phyloP scores from a whole-genome alignment of 139 green algal genomes.

The Zygnema cylindricum region DNA sequence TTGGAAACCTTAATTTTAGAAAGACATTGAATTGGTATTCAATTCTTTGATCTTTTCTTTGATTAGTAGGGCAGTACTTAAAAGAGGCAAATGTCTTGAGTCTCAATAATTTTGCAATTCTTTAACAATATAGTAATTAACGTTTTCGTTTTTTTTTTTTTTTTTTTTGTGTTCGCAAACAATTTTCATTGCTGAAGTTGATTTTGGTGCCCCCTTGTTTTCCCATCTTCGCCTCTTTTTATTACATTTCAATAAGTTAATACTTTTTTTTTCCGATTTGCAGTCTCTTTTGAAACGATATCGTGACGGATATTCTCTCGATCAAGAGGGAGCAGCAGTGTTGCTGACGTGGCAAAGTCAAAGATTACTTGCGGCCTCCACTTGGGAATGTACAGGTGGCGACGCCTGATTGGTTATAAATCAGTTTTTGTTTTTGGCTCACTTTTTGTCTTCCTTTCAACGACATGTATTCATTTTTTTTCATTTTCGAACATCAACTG shows the following conservation, averaged over 20 bases:
- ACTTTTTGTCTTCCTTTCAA: neutral
- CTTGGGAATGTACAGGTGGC: conserved; percentile 15
- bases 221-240: neutral
- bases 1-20: too few relatives aligned
- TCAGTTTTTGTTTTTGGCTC: neutral
- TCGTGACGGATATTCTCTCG: conserved; percentile 20
- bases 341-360: conserved; percentile 15
- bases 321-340: neutral
- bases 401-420: neutral
- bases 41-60: too few relatives aligned
- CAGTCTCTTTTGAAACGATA: conserved; percentile 42
- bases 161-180: too few relatives aligned
- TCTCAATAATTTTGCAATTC: too few relatives aligned
- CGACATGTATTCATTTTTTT: too few relatives aligned
- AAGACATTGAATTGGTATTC: too few relatives aligned
- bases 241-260: neutral
- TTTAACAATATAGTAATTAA: too few relatives aligned
- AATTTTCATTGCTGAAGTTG: neutral
- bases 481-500: too few relatives aligned
- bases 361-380: conserved; percentile 36
- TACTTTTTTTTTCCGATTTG: neutral
- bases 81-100: too few relatives aligned
- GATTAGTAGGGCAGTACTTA: too few relatives aligned
- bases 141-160: too few relatives aligned
- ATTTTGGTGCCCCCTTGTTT: neutral